Base-by-base conservation (phyloP, 495 filamentous ascomycete species). In the Penicillium argentinense region DNA sequence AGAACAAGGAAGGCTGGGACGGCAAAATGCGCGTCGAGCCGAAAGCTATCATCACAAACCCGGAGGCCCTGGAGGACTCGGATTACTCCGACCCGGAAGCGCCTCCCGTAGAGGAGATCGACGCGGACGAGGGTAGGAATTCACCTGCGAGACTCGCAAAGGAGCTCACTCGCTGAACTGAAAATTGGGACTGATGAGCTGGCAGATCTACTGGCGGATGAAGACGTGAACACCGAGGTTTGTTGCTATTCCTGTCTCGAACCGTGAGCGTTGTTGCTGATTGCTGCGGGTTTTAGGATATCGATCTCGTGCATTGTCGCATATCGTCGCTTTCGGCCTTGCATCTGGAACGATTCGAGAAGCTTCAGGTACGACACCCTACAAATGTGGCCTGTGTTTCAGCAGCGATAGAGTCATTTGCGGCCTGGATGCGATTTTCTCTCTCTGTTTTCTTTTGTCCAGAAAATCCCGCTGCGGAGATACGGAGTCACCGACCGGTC, bases 31-130 rank as follows among this genome's bases (percentile, higher is more conserved):
- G 91, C 12, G 80, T 86, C 40, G 85, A 83, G 50, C 79, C 67
- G 30, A 76, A 79, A 30, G 76, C 85, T 5, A 75, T 80, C 16
- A 67, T 84, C 14, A 74, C 74, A 4, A 91, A 93, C 56, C 85
- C 87, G 12, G 88, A 92, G 57, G 84, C 86, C 13, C 62, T 90
- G 21, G 84, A 84, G 27, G 90, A 95, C 53, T 83, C 88, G 1
- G 89, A 93, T 32, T 88, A 92, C 54, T 91, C 88, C 11, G 88
- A 93, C 56, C 86, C 89, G 34, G 85, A 92, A 51, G 87, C 88
- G 12, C 71, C 83, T 30, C 82, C 84, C 0, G 84, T 84, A 25
- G 85, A 93, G 34, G 76, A 86, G 61, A 87, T 95, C 45, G 71
- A 79, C 12, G 85, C 89, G 6, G 91, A 96, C 59, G 89, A 95